Evolutionary conservation across 805 yeast genomes (phyloP).

Genomic region (Kodamaea restingae): DNA sequence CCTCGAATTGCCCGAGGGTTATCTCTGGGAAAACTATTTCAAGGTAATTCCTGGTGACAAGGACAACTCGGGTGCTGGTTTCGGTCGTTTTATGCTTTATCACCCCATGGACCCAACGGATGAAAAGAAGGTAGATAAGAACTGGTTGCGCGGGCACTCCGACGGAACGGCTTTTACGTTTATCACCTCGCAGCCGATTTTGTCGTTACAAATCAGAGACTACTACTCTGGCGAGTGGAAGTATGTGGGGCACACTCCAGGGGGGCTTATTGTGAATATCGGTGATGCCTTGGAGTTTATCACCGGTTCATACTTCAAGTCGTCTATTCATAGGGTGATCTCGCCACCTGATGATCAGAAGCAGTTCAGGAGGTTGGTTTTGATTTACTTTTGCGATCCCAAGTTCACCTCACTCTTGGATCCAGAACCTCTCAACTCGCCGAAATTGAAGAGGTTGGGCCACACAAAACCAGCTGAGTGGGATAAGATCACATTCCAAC

Average conservation of each 20-base stretch:
- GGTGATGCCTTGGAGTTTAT: slow-evolving; percentile 31
- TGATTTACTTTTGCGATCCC: slow-evolving; percentile 16
- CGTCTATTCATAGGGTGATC: slow-evolving; percentile 14
- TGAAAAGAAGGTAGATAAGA: slow-evolving; percentile 21
- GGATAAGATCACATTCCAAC: slow-evolving; percentile 24
- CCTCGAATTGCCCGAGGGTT: slow-evolving; percentile 28
- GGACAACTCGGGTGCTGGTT: slow-evolving; percentile 26
- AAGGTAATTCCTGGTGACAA: slow-evolving; percentile 20
- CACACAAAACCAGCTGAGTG: slow-evolving; percentile 21
- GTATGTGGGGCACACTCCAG: slow-evolving; percentile 28
- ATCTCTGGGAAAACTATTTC: slow-evolving; percentile 26
- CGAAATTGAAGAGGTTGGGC: slow-evolving; percentile 12
- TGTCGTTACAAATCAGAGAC: slow-evolving; percentile 28
- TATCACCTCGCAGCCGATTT: slow-evolving; percentile 29
- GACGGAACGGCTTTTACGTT: slow-evolving; percentile 30
- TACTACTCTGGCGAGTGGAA: slow-evolving; percentile 28
- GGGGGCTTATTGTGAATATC: slow-evolving; percentile 26
- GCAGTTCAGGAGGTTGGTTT: slow-evolving; percentile 12
- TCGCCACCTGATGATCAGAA: slow-evolving; percentile 16
- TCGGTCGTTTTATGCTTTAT: slow-evolving; percentile 29
- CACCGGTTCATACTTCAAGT: slow-evolving; percentile 23
- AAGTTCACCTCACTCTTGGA: slow-evolving; percentile 13
- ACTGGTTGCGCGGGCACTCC: slow-evolving; percentile 30
- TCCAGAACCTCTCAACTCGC: slow-evolving; percentile 14
- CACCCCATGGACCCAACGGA: slow-evolving; percentile 23